These are phyloP conservation scores for Talaromyces stipitatus DNA, from an alignment of 495 filamentous ascomycete genomes.

Conservation along the genomic window DNA sequence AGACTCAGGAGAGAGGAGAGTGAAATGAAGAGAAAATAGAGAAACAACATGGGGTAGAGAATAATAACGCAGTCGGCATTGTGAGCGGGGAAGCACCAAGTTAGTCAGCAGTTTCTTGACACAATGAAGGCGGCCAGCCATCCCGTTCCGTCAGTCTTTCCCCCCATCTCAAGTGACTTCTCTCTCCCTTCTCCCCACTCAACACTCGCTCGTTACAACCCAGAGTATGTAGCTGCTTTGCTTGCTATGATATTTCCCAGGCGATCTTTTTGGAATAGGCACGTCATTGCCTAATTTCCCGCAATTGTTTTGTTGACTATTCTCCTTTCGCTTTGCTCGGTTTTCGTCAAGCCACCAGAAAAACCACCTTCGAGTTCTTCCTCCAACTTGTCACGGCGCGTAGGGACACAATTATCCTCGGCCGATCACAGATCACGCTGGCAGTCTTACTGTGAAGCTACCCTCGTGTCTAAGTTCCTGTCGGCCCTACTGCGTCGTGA, in stretches of 20 bases:
- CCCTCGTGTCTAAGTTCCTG: neutral
- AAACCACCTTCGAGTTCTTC: neutral
- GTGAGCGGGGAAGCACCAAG: neutral
- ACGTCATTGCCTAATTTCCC: neutral
- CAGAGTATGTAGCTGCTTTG: conserved; percentile 40
- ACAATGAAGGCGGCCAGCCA: conserved; percentile 13
- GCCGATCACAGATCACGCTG: neutral
- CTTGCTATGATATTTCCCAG: conserved; percentile 19
- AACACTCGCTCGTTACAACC: conserved; percentile 4
- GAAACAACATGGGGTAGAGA: neutral
- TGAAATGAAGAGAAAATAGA: neutral
- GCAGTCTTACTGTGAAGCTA: neutral
- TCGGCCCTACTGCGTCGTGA: neutral
- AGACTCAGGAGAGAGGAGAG: neutral
- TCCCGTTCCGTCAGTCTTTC: conserved; percentile 27
- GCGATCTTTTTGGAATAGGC: conserved; percentile 15
- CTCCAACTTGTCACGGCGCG: neutral
- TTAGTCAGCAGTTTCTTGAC: neutral
- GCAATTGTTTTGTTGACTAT: conserved; percentile 1
- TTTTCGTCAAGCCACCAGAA: conserved; percentile 1
- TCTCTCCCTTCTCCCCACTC: conserved; percentile 6
- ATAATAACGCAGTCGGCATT: neutral
- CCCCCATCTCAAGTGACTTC: conserved; percentile 16
- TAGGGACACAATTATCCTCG: neutral
- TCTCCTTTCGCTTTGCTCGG: neutral